Percentiles rank a stretch among this genome's conserved stretches.
Conservation (phyloP, 768 basidiomycete species). For the Lentinula guzmanii region DNA sequence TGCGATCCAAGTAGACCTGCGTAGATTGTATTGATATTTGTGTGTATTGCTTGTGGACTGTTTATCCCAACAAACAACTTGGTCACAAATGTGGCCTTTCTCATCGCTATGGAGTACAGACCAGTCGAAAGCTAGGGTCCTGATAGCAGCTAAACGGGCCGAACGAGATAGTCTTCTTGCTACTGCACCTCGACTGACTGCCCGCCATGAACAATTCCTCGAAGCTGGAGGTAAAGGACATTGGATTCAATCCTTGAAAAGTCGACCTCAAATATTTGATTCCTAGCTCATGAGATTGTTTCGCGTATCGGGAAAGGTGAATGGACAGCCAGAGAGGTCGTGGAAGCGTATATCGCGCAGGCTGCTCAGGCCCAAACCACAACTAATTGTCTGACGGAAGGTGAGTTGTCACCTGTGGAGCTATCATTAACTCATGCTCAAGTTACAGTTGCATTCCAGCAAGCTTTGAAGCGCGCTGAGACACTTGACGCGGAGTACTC, state of each 20-base stretch:
- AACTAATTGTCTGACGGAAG: slow-evolving; percentile 80
- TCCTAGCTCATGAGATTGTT: slow-evolving; percentile 36
- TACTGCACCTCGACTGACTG: neutral
- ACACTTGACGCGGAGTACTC: slow-evolving; percentile 65
- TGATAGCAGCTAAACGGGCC: neutral
- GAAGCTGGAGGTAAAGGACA: neutral
- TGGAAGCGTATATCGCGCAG: slow-evolving; percentile 40
- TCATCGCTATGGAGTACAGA: neutral
- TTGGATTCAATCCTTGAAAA: neutral
- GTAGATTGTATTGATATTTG: neutral
- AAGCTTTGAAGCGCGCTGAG: slow-evolving; percentile 55
- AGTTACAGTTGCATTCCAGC: slow-evolving; percentile 60
- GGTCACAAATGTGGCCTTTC: neutral
- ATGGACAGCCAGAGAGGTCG: slow-evolving; percentile 42
- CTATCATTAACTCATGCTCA: neutral
- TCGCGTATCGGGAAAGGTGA: slow-evolving; percentile 26
- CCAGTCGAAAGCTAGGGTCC: neutral
- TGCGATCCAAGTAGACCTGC: slow-evolving; percentile 11
- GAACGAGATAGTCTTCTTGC: neutral
- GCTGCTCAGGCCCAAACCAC: slow-evolving; percentile 47
- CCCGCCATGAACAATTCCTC: neutral
- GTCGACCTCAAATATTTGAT: neutral
- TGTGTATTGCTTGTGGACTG: too few species aligned
- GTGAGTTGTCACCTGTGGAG: slow-evolving; percentile 26
- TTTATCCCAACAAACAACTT: neutral